A percentile compares a stretch with the other conserved stretches of the same genome.
Evolutionary conservation across 148 eudicot genomes (phyloP).

Genomic region (Cornus florida): DNA sequence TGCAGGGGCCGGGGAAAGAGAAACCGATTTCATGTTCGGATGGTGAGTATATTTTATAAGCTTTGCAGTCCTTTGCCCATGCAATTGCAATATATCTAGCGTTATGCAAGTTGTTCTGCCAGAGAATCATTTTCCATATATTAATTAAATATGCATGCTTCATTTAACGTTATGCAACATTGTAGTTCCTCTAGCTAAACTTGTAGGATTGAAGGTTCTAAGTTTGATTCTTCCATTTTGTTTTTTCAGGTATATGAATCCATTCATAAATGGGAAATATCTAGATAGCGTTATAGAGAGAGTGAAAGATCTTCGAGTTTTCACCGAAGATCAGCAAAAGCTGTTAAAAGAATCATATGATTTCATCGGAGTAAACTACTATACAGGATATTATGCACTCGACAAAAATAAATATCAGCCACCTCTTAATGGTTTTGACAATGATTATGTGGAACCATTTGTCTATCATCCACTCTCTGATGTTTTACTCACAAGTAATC

Average conservation of each 20-base stretch:
- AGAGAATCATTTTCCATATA: no score
- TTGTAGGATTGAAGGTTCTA: neutral
- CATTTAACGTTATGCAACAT: no score
- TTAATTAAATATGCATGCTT: no score
- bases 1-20: neutral
- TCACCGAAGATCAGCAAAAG: neutral
- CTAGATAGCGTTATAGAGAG: neutral
- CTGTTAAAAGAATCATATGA: neutral
- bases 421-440: no score
- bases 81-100: no score
- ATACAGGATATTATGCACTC: neutral
- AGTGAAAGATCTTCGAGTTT: neutral
- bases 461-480: neutral
- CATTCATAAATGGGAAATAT: neutral
- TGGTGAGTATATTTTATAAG: neutral
- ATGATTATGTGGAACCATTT: no score
- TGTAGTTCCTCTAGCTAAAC: no score
- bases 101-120: no score
- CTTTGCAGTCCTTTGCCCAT: no score
- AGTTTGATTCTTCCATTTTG: neutral
- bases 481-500: neutral
- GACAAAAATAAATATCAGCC: neutral
- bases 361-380: neutral
- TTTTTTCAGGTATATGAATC: neutral
- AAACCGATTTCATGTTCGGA: neutral